A percentile compares a stretch with the other conserved stretches of the same genome.
Evolutionary conservation across 192 early-diverging fungal genomes (phyloP).

Genomic region (Backusella tarrabulga): DNA sequence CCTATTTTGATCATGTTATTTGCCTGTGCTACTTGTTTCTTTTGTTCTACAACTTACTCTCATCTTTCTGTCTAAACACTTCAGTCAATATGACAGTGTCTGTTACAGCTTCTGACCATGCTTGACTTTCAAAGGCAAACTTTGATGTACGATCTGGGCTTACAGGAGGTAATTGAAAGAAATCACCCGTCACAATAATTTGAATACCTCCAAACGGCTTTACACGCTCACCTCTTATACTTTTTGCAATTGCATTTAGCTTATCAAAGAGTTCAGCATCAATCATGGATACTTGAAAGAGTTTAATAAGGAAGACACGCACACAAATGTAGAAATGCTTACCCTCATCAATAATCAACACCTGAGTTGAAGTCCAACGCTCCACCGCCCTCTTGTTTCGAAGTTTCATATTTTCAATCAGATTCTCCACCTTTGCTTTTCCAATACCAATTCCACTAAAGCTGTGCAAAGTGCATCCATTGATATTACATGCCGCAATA

Average conservation of each 20-base stretch:
- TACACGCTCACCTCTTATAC: constrained; percentile 33
- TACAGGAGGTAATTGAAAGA: constrained; percentile 82
- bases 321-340: not conserved
- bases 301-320: not conserved
- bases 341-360: constrained; percentile 78
- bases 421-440: constrained; percentile 20
- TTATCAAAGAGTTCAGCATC: constrained; percentile 73
- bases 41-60: constrained; percentile 26
- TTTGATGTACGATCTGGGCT: constrained; percentile 39
- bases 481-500: constrained; percentile 79
- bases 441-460: constrained; percentile 71
- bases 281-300: constrained; percentile 63
- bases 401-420: constrained; percentile 32
- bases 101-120: constrained; percentile 53
- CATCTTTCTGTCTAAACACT: constrained; percentile 86
- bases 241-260: constrained; percentile 62
- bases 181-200: constrained; percentile 70
- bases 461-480: constrained; percentile 72
- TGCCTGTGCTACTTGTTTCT: not conserved
- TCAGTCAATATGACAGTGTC: constrained; percentile 67
- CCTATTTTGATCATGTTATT: constrained; percentile 22
- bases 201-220: constrained; percentile 79
- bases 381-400: constrained; percentile 21
- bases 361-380: constrained; percentile 61
- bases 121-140: constrained; percentile 65